phyloP scores from a whole-genome alignment of 306 rosid genomes.

The Elaeagnus macrophylla region DNA sequence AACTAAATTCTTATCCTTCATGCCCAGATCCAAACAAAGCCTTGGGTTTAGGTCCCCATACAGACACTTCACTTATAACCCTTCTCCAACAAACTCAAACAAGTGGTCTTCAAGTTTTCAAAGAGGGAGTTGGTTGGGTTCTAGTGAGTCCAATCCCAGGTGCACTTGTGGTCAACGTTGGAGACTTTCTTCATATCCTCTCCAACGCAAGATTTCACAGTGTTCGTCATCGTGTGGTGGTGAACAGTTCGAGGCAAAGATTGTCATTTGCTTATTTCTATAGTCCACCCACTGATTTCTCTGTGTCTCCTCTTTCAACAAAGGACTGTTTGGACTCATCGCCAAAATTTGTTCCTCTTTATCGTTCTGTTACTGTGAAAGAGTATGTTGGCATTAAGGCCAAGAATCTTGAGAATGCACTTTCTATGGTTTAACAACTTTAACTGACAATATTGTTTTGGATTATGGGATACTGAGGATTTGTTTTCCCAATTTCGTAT shows the following conservation, averaged over 20 bases:
- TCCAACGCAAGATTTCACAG: conserved; percentile 42
- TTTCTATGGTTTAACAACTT: conserved; percentile 29
- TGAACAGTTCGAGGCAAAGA: conserved; percentile 25
- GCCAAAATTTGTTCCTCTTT: conserved; percentile 17
- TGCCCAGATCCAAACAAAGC: conserved; percentile 62
- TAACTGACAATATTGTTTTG: no score
- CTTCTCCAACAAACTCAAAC: conserved; percentile 46
- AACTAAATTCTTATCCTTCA: conserved; percentile 54
- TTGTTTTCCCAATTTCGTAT: no score
- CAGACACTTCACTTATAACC: conserved; percentile 67
- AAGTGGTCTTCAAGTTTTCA: conserved; percentile 52
- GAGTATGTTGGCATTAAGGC: conserved; percentile 47
- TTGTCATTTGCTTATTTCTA: conserved; percentile 52
- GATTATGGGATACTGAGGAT: no score
- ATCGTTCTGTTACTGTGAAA: conserved; percentile 37
- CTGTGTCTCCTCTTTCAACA: conserved; percentile 27
- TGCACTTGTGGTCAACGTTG: conserved; percentile 43
- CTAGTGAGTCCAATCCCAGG: conserved; percentile 30
- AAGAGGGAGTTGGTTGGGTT: conserved; percentile 46
- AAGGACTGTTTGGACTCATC: conserved; percentile 2
- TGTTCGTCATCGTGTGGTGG: conserved; percentile 48
- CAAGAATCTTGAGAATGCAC: conserved; percentile 29
- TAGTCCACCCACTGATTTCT: conserved; percentile 38
- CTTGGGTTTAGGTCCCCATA: conserved; percentile 72
- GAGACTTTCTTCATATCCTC: conserved; percentile 50